Evolutionary conservation across 306 rosid species (phyloP).

Genomic region (Ormosia semicastrata): DNA sequence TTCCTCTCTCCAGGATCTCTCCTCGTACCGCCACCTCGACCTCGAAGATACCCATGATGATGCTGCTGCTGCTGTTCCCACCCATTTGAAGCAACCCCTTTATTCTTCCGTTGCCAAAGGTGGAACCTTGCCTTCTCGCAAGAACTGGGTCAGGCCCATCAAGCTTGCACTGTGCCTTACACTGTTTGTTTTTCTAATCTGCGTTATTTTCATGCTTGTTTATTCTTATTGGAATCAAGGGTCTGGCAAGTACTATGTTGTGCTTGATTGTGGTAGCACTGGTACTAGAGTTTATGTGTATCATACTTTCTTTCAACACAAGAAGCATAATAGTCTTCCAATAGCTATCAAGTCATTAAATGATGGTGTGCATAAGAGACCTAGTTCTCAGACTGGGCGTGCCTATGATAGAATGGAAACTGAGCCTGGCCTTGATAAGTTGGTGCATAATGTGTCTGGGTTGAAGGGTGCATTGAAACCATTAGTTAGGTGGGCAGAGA

Average conservation of each 20-base stretch:
- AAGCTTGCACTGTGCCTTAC: constrained; percentile 47
- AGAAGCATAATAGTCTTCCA: constrained; percentile 56
- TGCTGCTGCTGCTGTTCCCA: background rate
- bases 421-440: constrained; percentile 89
- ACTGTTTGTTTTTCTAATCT: constrained; percentile 49
- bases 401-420: constrained; percentile 93
- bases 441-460: constrained; percentile 66
- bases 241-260: constrained; percentile 67
- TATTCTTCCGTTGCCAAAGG: background rate
- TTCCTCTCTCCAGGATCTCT: constrained; percentile 83
- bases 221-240: constrained; percentile 71
- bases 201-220: constrained; percentile 43
- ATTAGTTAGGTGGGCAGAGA: constrained; percentile 78
- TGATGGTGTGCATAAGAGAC: constrained; percentile 40
- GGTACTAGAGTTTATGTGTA: constrained; percentile 81
- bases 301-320: constrained; percentile 55
- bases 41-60: constrained; percentile 27
- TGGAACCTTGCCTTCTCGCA: constrained; percentile 35
- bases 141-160: constrained; percentile 53
- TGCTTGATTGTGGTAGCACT: constrained; percentile 92
- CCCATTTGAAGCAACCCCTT: constrained; percentile 40
- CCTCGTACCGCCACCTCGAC: constrained; percentile 47
- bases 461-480: constrained; percentile 71
- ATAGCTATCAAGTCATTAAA: constrained; percentile 47
- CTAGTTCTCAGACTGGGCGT: constrained; percentile 50